Conservation (phyloP, 306 rosid genomes). For the Cucumis sativus region Cucumber_9930_V3 NC_026659.2:30821501-30822000, state of each 20-base stretch:
- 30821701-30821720: neutral
- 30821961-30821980: neutral
- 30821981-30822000: neutral
- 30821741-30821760: neutral
- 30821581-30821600: no score
- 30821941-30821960: neutral
- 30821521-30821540: no score
- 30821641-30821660: neutral
- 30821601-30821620: neutral
- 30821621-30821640: neutral
- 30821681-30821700: neutral
- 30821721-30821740: neutral
- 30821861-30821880: neutral
- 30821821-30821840: neutral
- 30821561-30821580: no score
- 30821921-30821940: neutral
- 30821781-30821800: neutral
- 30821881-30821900: neutral
- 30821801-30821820: neutral
- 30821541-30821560: no score
- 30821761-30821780: neutral
- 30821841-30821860: neutral
- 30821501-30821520: no score
- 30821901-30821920: neutral
- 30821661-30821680: neutral